Evolutionary conservation across 495 filamentous ascomycete genomes (phyloP).

Genomic region (Cairneyella variabilis): DNA sequence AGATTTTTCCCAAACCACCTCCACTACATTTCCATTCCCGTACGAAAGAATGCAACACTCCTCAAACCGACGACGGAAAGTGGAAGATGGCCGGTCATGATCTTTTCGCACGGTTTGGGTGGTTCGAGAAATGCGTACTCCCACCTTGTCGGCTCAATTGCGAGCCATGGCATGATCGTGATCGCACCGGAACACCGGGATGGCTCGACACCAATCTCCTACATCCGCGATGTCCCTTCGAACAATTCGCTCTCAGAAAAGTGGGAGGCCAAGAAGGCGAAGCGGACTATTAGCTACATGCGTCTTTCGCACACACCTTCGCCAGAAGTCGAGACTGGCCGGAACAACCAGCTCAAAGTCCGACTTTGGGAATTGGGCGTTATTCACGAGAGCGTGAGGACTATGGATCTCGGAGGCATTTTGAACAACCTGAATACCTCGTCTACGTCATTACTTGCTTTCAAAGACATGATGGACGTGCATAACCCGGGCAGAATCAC

Average conservation of each 20-base stretch:
- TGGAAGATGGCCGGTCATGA: constrained; percentile 65
- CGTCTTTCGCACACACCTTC: constrained; percentile 49
- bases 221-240: constrained; percentile 43
- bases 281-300: constrained; percentile 38
- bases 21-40: constrained; percentile 62
- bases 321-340: constrained; percentile 50
- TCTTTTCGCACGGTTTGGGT: constrained; percentile 79
- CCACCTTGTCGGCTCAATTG: constrained; percentile 63
- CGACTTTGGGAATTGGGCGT: constrained; percentile 69
- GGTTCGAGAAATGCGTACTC: constrained; percentile 74
- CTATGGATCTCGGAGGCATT: constrained; percentile 51
- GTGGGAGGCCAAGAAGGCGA: constrained; percentile 28
- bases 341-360: constrained; percentile 65
- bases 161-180: constrained; percentile 72
- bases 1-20: constrained; percentile 62
- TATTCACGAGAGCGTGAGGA: constrained; percentile 56
- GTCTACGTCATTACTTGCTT: constrained; percentile 43
- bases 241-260: constrained; percentile 33
- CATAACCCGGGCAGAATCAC: constrained; percentile 64
- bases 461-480: constrained; percentile 55
- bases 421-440: constrained; percentile 44
- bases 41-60: constrained; percentile 41
- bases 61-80: constrained; percentile 23
- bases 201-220: constrained; percentile 62
- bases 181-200: constrained; percentile 75